Evolutionary conservation across 768 basidiomycete species (phyloP).

Genomic region (Collybia sordida): DNA sequence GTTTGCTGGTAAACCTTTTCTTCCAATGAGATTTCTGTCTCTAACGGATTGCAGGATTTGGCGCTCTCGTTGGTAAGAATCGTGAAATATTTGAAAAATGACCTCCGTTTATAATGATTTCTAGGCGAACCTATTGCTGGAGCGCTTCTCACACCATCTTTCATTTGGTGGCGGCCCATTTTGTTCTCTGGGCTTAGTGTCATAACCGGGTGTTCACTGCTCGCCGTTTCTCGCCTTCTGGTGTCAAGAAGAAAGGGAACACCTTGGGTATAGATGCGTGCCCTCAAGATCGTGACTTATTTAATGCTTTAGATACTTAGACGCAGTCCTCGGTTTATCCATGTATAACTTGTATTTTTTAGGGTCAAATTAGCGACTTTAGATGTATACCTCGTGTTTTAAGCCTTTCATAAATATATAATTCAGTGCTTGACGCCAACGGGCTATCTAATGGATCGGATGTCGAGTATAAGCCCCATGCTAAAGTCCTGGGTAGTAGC

Average conservation of each 20-base stretch:
- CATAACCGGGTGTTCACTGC: constrained; percentile 7
- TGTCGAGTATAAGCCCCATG: too few relatives aligned
- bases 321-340: too few relatives aligned
- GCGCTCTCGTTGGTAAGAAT: constrained; percentile 18
- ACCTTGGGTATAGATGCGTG: constrained; percentile 11
- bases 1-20: not conserved
- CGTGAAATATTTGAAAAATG: not conserved
- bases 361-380: too few relatives aligned
- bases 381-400: too few relatives aligned
- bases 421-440: too few relatives aligned
- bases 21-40: not conserved
- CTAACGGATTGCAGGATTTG: constrained; percentile 12
- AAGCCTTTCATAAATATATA: too few relatives aligned
- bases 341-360: too few relatives aligned
- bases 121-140: constrained; percentile 20
- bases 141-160: constrained; percentile 13
- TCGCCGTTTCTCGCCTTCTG: constrained; percentile 12
- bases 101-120: not conserved
- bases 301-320: too few relatives aligned
- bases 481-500: too few relatives aligned
- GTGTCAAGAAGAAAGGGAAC: constrained; percentile 16
- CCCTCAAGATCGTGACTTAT: too few relatives aligned
- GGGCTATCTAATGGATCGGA: too few relatives aligned
- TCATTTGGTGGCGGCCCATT: constrained; percentile 19
- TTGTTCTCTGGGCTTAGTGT: constrained; percentile 15